Evolutionary conservation across 306 rosid species (phyloP), one percentile per base, ranked within the genome.

Genomic region (Hippophae gyantsensis): DNA sequence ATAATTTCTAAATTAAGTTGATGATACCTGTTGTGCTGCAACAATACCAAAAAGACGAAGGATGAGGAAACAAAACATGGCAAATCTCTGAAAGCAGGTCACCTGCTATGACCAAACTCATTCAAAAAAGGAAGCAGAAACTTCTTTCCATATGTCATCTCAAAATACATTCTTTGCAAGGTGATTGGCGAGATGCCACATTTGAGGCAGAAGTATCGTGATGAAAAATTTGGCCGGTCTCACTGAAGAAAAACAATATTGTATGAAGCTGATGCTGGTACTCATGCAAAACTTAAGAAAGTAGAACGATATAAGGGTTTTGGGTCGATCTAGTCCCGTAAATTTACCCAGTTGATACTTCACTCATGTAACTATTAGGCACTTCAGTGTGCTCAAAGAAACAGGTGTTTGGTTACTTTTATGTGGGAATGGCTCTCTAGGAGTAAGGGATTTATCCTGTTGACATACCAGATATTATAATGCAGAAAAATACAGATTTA

Each of bases 391-490:
- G 73, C 54, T 50, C 18, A 76, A 71, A 55, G 70, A 66, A 43
- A 48, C 13, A 48, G 77, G 64, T 60, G 74, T 62, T 49, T 72
- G 80, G 64, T 76, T 83, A 32, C 45, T 50, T 83, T 59, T 79
- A 66, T 63, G 74, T 46, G 80, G 84, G 70, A 59, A 55, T 48
- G 42, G 70, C 54, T 80, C 86, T 52, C 48, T 49, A 54, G 89
- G 89, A 67, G 84, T 76, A 8, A 7, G 74, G 43, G 78, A 62
- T 80, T 64, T 80, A 52, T 82, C 94, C 94, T 89, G 86, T 12
- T 27, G 48, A 48, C 49, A 73, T 65, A 42, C 61, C 48, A 66
- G 9, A 54, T 60, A 68, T 5, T 25, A 56, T 69, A 47, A 64
- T 5, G 62, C 41, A 53, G 72, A 67, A 13, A 45, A 54, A 65